Conservation (phyloP, 805 yeast species). For the Candida suzukii region DNA sequence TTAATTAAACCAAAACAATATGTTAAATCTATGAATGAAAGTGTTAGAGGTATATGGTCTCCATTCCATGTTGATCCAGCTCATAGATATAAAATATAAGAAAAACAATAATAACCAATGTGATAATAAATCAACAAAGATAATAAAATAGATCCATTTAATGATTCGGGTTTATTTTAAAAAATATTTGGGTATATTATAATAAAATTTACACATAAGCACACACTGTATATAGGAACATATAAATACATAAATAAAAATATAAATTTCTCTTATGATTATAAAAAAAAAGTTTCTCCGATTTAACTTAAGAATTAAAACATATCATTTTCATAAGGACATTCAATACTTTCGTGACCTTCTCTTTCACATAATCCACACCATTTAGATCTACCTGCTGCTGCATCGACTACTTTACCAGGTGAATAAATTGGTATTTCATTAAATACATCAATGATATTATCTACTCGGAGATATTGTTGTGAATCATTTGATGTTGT, state of each 20-base stretch:
- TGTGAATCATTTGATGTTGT: too few species aligned
- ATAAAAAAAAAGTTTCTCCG: background rate
- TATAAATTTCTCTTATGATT: background rate
- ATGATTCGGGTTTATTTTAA: too few species aligned
- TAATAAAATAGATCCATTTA: too few species aligned
- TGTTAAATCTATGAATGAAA: conserved; percentile 71
- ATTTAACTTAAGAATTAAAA: conserved; percentile 21
- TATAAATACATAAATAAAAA: background rate
- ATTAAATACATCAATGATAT: background rate
- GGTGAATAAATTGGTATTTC: conserved; percentile 46
- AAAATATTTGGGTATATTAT: too few species aligned
- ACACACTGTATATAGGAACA: too few species aligned
- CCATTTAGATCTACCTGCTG: conserved; percentile 74
- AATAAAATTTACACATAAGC: too few species aligned
- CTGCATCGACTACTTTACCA: conserved; percentile 45
- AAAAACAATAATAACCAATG: too few species aligned
- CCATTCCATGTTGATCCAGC: conserved; percentile 72
- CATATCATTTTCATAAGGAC: conserved; percentile 73
- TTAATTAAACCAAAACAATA: conserved; percentile 61
- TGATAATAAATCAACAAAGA: too few species aligned
- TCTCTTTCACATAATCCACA: conserved; percentile 89
- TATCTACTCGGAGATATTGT: background rate
- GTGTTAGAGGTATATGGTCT: conserved; percentile 97
- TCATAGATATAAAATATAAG: conserved; percentile 38
- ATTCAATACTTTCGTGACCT: conserved; percentile 83